A percentile compares a stretch with the other conserved stretches of the same genome.
Conservation (phyloP, 2,329 filamentous ascomycete species). For the Ceratocystis lukuohia region DNA sequence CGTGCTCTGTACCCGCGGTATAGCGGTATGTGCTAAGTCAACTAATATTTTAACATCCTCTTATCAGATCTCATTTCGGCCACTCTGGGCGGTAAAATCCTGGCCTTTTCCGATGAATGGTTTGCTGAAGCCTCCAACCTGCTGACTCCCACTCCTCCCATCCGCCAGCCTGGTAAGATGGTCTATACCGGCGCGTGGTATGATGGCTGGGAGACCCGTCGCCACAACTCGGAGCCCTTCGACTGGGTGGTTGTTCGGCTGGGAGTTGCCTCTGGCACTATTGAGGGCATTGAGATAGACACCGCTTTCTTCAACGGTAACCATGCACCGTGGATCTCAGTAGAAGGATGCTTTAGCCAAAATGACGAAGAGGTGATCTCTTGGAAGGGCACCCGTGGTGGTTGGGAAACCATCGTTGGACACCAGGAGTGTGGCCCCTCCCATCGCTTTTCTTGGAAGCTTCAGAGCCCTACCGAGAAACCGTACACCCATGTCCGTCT, state of each 20-base stretch:
- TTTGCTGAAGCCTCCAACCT: slow-evolving; percentile 54
- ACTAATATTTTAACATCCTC: slow-evolving; percentile 8
- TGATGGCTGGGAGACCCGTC: slow-evolving; percentile 56
- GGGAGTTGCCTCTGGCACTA: slow-evolving; percentile 55
- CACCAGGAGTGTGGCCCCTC: slow-evolving; percentile 60
- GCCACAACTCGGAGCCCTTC: slow-evolving; percentile 50
- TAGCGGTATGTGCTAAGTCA: neutral
- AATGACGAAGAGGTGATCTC: slow-evolving; percentile 50
- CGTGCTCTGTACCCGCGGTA: neutral
- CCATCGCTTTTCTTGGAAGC: slow-evolving; percentile 59
- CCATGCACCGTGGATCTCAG: slow-evolving; percentile 64
- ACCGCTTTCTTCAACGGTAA: slow-evolving; percentile 74
- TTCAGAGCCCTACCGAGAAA: slow-evolving; percentile 45
- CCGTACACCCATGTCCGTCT: slow-evolving; percentile 67
- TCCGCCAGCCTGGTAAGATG: slow-evolving; percentile 53
- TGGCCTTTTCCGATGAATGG: slow-evolving; percentile 55
- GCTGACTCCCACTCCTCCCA: slow-evolving; percentile 48
- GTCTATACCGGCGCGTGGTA: slow-evolving; percentile 58
- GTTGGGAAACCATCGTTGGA: slow-evolving; percentile 60
- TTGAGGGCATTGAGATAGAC: slow-evolving; percentile 65
- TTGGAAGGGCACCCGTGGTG: slow-evolving; percentile 44
- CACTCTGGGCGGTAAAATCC: slow-evolving; percentile 47
- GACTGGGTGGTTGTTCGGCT: slow-evolving; percentile 55
- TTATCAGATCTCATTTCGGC: slow-evolving; percentile 45
- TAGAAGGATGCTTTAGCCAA: slow-evolving; percentile 59